Base-by-base conservation (phyloP, 108 stramenopile species). In the Stephanodiscus minutulus region DNA sequence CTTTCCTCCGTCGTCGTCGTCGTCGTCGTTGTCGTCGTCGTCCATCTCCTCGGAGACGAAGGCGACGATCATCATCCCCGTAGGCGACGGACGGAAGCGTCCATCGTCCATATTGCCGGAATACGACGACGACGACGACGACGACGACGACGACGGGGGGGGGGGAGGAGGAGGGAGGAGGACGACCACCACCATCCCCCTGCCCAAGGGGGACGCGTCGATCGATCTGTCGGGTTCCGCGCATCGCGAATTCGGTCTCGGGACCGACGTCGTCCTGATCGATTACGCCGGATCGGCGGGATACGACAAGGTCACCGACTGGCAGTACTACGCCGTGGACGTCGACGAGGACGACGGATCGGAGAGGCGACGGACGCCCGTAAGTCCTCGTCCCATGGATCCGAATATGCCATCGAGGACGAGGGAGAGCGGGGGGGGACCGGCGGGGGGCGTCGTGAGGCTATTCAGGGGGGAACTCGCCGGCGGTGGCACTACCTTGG, bases 241-340 rank as follows among this genome's bases (percentile, higher is more conserved):
- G 46, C 18, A 52, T 5, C 89, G 92, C 29, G 83, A 87, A 64
- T 89, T 93, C 76, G 79, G 82, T 0, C 52, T 93, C 18, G 92
- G 92, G 1, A 43, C 71, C 33, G 92, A 93, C 46, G 56, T 93
- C 21, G 63, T 89, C 12, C 28, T 93, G 7, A 63, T 77, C 28
- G 70, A 85, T 66, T 93, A 85, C 85, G 87, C 84, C 3, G 92
- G 92, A 0, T 86, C 76, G 33, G 72, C 91, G 59, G 88, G 91
- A 2, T 88, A 84, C 43, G 83, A 86, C 53, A 71, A 76, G 61
- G 85, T 90, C 29, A 85, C 85, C 10, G 87, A 87, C 57, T 90
- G 89, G 89, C 86, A 92, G 60, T 92, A 92, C 63, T 89, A 86
- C 61, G 44, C 70, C 10, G 65, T 69, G 15, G 76, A 83, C 24